These are phyloP conservation scores for Nicotiana knightiana DNA, from an alignment of 257 asterid species.

Conservation along the genomic window DNA sequence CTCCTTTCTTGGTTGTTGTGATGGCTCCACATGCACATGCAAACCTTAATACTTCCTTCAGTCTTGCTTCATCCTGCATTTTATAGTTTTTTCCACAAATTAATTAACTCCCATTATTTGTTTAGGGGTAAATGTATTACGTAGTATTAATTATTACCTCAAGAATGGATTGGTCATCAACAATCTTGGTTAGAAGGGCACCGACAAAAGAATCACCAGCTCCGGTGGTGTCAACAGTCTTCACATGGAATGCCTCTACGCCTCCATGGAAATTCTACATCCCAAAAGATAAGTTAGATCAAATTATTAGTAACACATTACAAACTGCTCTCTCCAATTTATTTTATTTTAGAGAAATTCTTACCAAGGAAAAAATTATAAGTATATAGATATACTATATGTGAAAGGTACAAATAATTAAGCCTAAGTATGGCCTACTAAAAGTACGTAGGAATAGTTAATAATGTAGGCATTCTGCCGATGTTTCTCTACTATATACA, in stretches of 20 bases:
- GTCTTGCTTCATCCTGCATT: constrained; percentile 56
- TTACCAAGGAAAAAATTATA: neutral
- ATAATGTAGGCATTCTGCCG: neutral
- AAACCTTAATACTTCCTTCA: constrained; percentile 71
- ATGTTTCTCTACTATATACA: neutral
- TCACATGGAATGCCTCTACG: constrained; percentile 36
- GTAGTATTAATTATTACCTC: constrained; percentile 16
- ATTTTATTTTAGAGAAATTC: neutral
- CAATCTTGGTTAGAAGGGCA: constrained; percentile 36
- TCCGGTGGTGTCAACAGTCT: constrained; percentile 46
- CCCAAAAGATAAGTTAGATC: neutral
- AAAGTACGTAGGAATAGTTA: neutral
- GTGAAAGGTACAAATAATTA: neutral
- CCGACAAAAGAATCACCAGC: constrained; percentile 55
- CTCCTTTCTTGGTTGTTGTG: constrained; percentile 92
- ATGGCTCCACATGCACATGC: constrained; percentile 97
- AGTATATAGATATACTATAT: neutral
- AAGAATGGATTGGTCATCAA: constrained; percentile 29
- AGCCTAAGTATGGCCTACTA: neutral
- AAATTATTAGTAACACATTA: neutral
- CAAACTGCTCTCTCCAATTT: neutral
- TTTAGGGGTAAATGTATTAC: neutral
- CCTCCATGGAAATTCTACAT: constrained; percentile 29
- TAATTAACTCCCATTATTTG: neutral
- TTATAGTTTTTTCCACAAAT: neutral